Conservation (phyloP, 1,284 basidiomycete species). For the Bjerkandera adusta region DNA sequence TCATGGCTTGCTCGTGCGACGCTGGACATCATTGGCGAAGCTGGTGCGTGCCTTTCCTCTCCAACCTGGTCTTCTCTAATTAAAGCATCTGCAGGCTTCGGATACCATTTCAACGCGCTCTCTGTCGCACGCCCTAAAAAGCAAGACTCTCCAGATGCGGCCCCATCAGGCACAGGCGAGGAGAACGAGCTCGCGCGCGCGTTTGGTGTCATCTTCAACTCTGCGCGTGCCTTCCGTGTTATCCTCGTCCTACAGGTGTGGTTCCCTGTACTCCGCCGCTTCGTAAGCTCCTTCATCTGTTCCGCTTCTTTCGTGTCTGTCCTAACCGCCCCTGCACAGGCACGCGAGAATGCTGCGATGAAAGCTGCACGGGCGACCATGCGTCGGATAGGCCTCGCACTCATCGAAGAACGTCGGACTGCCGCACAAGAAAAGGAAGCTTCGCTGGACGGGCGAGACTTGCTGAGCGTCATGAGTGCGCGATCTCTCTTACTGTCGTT, state of each 20-base stretch:
- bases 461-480: constrained; percentile 56
- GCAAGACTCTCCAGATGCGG: constrained; percentile 24
- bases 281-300: constrained; percentile 42
- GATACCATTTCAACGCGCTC: constrained; percentile 58
- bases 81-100: constrained; percentile 43
- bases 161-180: constrained; percentile 28
- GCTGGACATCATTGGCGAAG: constrained; percentile 70
- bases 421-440: constrained; percentile 2
- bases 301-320: constrained; percentile 12
- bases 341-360: constrained; percentile 42
- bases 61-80: constrained; percentile 1
- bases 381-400: constrained; percentile 49
- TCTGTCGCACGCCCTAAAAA: neutral
- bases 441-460: constrained; percentile 33
- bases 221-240: constrained; percentile 47
- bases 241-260: constrained; percentile 58
- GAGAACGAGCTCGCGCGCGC: constrained; percentile 55
- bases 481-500: constrained; percentile 10
- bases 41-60: constrained; percentile 40
- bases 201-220: constrained; percentile 52
- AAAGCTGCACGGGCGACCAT: constrained; percentile 45
- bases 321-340: neutral
- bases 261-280: constrained; percentile 53
- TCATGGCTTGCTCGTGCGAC: constrained; percentile 62
- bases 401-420: constrained; percentile 49